Percentiles rank a stretch among this genome's conserved stretches.
phyloP scores from a whole-genome alignment of 768 basidiomycete species.

The Tylopilus felleus region DNA sequence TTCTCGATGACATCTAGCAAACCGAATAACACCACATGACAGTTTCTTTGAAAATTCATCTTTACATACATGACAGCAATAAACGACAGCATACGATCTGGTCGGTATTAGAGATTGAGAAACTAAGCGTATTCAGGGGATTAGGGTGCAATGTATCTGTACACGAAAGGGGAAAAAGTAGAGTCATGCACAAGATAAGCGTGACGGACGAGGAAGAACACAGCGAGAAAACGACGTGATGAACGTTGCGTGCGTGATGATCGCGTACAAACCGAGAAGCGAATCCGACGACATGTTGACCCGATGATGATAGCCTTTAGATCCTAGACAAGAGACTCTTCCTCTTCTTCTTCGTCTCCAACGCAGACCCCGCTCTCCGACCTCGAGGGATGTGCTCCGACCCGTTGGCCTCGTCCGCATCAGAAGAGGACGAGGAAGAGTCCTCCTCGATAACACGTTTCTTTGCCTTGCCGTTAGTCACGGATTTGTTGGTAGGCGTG shows the following conservation, averaged over 20 bases:
- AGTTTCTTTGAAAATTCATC: no score
- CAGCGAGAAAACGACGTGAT: not conserved
- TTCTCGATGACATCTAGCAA: no score
- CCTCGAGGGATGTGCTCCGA: slow-evolving; percentile 59
- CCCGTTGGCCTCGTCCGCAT: slow-evolving; percentile 30
- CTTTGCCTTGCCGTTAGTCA: slow-evolving; percentile 26
- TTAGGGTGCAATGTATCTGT: not conserved
- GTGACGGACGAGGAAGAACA: not conserved
- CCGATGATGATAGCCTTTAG: not conserved
- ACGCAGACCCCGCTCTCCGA: slow-evolving; percentile 48
- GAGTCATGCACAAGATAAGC: not conserved
- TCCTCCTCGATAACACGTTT: slow-evolving; percentile 11
- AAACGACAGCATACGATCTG: no score
- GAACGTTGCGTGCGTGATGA: not conserved
- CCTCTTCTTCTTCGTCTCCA: slow-evolving; percentile 30
- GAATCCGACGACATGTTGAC: not conserved
- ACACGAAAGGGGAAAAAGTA: not conserved
- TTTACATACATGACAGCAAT: no score
- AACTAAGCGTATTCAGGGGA: not conserved
- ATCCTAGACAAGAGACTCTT: slow-evolving; percentile 10
- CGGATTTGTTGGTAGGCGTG: slow-evolving; percentile 31
- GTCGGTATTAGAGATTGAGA: not conserved
- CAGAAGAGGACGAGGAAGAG: slow-evolving; percentile 41
- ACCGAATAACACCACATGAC: no score
- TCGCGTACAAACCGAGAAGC: not conserved